Percentiles rank a stretch among this genome's conserved stretches.
Conservation (phyloP, 2,329 filamentous ascomycete genomes). For the Dichotomopilus funicola region DNA sequence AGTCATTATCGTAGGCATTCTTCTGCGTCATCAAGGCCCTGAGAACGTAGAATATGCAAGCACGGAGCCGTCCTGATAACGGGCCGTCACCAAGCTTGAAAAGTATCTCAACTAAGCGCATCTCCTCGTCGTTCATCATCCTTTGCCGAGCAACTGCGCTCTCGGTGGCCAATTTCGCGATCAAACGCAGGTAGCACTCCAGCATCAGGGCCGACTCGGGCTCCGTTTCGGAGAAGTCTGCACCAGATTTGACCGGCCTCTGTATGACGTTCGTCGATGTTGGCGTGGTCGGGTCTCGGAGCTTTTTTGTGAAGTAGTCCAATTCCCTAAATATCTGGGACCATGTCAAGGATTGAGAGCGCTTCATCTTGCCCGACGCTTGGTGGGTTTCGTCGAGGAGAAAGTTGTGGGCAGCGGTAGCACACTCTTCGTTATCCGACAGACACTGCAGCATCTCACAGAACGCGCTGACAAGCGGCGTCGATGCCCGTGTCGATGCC, state of each 20-base stretch:
- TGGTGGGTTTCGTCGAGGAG: conserved; percentile 76
- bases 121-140: conserved; percentile 57
- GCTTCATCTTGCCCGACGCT: conserved; percentile 69
- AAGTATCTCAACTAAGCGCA: conserved; percentile 66
- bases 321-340: conserved; percentile 87
- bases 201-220: conserved; percentile 96
- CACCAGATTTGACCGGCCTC: conserved; percentile 55
- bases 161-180: conserved; percentile 72
- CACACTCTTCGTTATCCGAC: conserved; percentile 74
- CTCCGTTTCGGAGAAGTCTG: conserved; percentile 69
- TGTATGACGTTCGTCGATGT: conserved; percentile 42
- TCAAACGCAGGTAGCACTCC: conserved; percentile 83
- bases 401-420: conserved; percentile 80
- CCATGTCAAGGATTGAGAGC: conserved; percentile 84
- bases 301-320: conserved; percentile 71
- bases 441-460: conserved; percentile 93
- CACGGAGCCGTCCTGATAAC: conserved; percentile 70
- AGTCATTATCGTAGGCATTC: conserved; percentile 55
- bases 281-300: conserved; percentile 62
- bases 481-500: conserved; percentile 92
- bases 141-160: conserved; percentile 67
- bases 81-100: conserved; percentile 72
- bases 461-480: conserved; percentile 91
- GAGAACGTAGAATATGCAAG: conserved; percentile 75
- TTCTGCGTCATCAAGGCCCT: conserved; percentile 72